A percentile compares a stretch with the other conserved stretches of the same genome.
phyloP scores from a whole-genome alignment of 1,284 basidiomycete genomes.

The Naganishia sp. region DNA sequence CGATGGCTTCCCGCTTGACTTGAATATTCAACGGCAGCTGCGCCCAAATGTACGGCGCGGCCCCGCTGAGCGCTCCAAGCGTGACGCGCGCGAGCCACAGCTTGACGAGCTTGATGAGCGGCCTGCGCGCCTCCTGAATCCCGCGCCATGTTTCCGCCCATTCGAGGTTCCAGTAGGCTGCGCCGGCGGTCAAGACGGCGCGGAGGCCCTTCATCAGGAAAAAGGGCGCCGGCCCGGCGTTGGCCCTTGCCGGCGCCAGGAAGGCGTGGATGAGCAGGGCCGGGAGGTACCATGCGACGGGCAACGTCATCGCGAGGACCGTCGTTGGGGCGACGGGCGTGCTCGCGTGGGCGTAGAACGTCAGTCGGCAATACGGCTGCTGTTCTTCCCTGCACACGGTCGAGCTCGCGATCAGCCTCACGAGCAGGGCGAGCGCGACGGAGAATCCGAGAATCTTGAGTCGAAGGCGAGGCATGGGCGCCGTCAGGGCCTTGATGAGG shows the following conservation, averaged over 20 bases:
- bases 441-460: slow-evolving; percentile 73
- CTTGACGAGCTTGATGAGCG: slow-evolving; percentile 59
- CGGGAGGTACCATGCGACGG: slow-evolving; percentile 60
- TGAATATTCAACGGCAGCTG: slow-evolving; percentile 70
- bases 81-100: slow-evolving; percentile 66
- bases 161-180: slow-evolving; percentile 75
- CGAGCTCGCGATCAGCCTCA: slow-evolving; percentile 71
- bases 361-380: slow-evolving; percentile 77
- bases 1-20: slow-evolving; percentile 55
- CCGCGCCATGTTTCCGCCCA: slow-evolving; percentile 62
- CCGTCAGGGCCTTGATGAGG: slow-evolving; percentile 62
- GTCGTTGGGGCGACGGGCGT: slow-evolving; percentile 64
- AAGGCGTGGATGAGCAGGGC: slow-evolving; percentile 64
- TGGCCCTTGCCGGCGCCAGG: slow-evolving; percentile 68
- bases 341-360: slow-evolving; percentile 76
- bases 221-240: slow-evolving; percentile 68
- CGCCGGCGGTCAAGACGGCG: slow-evolving; percentile 62
- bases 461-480: slow-evolving; percentile 70
- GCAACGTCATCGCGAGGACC: slow-evolving; percentile 62
- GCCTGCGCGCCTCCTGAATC: slow-evolving; percentile 44
- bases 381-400: slow-evolving; percentile 95
- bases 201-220: slow-evolving; percentile 63
- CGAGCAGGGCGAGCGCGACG: slow-evolving; percentile 65
- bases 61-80: slow-evolving; percentile 59
- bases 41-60: slow-evolving; percentile 68